Evolutionary conservation across 1,284 basidiomycete species (phyloP).

Genomic region (Rhodotorula sp.): DNA sequence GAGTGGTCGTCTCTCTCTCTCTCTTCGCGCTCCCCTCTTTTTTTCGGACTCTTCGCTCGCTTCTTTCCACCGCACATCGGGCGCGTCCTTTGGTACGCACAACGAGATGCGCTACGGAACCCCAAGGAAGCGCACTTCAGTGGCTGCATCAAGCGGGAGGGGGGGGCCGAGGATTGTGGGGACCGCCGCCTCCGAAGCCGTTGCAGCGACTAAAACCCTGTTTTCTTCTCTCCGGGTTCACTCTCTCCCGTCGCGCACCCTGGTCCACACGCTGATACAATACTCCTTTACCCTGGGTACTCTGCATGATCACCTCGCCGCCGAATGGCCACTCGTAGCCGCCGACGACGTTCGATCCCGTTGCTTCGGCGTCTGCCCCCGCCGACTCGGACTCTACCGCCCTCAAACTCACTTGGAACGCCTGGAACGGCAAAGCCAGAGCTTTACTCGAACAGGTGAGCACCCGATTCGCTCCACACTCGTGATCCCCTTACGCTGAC

Average conservation of each 20-base stretch:
- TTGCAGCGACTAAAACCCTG: not conserved
- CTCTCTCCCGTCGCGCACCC: too few species aligned
- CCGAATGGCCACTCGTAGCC: conserved; percentile 13
- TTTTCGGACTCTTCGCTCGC: not conserved
- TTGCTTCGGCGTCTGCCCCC: conserved; percentile 11
- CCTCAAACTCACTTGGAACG: conserved; percentile 27
- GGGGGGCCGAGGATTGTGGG: too few species aligned
- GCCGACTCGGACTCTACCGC: not conserved
- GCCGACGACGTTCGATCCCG: conserved; percentile 20
- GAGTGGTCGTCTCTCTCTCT: not conserved
- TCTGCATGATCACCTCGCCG: not conserved
- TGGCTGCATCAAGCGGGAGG: too few species aligned
- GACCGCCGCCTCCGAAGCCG: not conserved
- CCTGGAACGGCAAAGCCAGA: conserved; percentile 24
- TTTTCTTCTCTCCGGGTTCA: not conserved
- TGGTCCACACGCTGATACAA: too few species aligned
- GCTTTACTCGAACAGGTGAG: conserved; percentile 21
- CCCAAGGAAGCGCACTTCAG: too few species aligned
- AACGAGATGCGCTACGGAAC: too few species aligned
- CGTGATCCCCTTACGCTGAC: not conserved
- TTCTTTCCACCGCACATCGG: too few species aligned
- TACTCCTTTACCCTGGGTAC: not conserved
- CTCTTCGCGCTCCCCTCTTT: too few species aligned
- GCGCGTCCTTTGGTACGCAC: not conserved
- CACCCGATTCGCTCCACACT: too few species aligned